Evolutionary conservation across 2,329 filamentous ascomycete species (phyloP), one percentile per base, ranked within the genome.

Genomic region (Diaporthe amygdali): DNA sequence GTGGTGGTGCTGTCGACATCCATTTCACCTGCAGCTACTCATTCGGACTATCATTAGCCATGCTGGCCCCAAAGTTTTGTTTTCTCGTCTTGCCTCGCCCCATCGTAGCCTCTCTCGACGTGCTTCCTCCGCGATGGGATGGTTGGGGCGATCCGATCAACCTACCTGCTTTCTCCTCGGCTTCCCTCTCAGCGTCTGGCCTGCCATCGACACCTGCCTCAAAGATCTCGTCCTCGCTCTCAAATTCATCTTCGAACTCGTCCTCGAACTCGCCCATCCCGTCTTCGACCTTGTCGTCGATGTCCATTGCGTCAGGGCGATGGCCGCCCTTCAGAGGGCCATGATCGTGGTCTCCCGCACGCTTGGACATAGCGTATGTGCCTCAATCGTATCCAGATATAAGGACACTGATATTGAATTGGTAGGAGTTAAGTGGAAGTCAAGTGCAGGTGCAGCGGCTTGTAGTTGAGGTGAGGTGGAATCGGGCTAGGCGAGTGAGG

Each of bases 161-260:
- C 84, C 66, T 81, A 91, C 91, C 89, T 79, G 88, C 91, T 80
- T 91, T 90, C 83, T 97, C 95, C 75, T 98, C 95, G 9, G 93
- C 94, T 79, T 98, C 96, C 51, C 95, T 87, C 87, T 98, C 96
- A 9, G 93, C 94, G 81, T 98, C 96, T 37, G 96, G 96, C 74
- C 95, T 86, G 22, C 96, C 96, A 80, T 98, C 96, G 15, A 98
- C 95, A 73, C 96, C 96, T 5, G 96, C 96, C 84, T 98, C 96
- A 72, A 98, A 84, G 66, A 98, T 94, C 82, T 98, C 95, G 81
- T 98, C 95, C 74, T 90, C 88, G 78, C 86, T 97, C 86, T 98
- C 95, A 76, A 93, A 96, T 79, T 96, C 94, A 78, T 96, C 94
- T 82, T 96, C 94, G 76, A 96, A 98, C 79, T 98, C 96, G 83